Percentiles rank a stretch among this genome's conserved stretches.
These are phyloP conservation scores for Raffaelea ambrosiae DNA, from an alignment of 2,329 filamentous ascomycete genomes.

Conservation along the genomic window DNA sequence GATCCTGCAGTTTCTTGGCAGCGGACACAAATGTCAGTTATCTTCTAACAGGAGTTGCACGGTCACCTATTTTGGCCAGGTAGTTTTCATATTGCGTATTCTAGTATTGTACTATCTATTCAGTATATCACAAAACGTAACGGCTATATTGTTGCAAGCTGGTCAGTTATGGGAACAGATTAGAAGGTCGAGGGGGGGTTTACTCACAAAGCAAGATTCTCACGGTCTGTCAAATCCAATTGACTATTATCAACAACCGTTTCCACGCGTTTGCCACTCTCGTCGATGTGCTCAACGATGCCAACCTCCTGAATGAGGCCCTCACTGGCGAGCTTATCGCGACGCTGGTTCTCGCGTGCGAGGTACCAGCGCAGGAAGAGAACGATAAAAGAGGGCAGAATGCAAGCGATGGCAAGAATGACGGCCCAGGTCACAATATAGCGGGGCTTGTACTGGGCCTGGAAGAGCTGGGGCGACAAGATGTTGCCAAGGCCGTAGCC, in stretches of 20 bases:
- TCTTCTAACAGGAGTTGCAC: too few relatives aligned
- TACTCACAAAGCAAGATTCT: constrained; percentile 10
- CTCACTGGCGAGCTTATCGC: constrained; percentile 5
- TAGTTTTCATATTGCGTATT: too few relatives aligned
- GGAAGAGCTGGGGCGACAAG: constrained; percentile 55
- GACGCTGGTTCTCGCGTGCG: constrained; percentile 7
- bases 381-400: constrained; percentile 10
- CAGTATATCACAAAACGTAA: too few relatives aligned
- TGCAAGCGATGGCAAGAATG: constrained; percentile 9
- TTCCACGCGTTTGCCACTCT: constrained; percentile 1
- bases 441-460: constrained; percentile 36
- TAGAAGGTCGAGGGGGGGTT: too few relatives aligned
- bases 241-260: constrained; percentile 7
- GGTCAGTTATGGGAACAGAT: too few relatives aligned
- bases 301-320: constrained; percentile 4
- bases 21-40: too few relatives aligned
- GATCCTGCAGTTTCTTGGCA: too few relatives aligned
- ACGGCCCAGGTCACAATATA: constrained; percentile 18
- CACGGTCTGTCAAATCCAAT: constrained; percentile 9
- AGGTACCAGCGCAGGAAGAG: constrained; percentile 11
- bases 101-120: too few relatives aligned
- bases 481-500: constrained; percentile 55
- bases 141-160: too few relatives aligned
- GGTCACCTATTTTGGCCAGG: too few relatives aligned
- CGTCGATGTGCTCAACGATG: constrained; percentile 8